Conservation (phyloP, 2,329 filamentous ascomycete species). For the Monosporascus sp. region DNA sequence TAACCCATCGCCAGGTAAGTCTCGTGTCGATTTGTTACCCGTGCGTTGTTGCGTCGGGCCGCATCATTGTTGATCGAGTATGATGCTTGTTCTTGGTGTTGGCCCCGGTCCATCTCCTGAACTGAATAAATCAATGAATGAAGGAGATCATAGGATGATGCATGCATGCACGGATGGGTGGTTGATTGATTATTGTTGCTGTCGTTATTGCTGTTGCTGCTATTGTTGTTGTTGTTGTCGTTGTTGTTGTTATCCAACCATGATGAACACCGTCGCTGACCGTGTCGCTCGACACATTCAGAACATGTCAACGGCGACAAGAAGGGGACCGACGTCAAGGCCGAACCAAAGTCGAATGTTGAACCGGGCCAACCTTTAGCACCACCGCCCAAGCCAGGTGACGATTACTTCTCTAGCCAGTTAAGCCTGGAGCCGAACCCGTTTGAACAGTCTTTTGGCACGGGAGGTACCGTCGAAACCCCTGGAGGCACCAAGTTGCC, state of each 20-base stretch:
- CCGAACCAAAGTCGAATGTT: constrained; percentile 47
- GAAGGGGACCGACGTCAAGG: constrained; percentile 43
- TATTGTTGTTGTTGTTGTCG: not conserved
- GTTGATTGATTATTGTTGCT: too few relatives aligned
- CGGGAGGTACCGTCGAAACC: constrained; percentile 62
- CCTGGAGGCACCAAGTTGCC: constrained; percentile 80
- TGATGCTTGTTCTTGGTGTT: not conserved
- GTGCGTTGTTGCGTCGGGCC: not conserved
- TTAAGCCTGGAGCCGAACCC: constrained; percentile 87
- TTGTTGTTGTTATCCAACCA: not conserved
- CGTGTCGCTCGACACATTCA: constrained; percentile 19
- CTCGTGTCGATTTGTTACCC: not conserved
- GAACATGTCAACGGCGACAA: constrained; percentile 36
- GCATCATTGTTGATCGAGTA: not conserved
- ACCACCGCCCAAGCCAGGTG: constrained; percentile 62
- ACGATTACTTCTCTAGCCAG: constrained; percentile 64
- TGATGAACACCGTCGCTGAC: constrained; percentile 18
- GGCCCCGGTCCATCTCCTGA: not conserved
- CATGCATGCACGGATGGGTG: not conserved
- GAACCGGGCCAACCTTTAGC: constrained; percentile 61
- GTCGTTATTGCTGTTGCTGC: too few relatives aligned
- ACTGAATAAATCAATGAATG: not conserved
- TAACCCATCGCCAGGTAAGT: constrained; percentile 28
- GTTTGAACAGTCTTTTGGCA: constrained; percentile 90
- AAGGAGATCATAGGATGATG: not conserved